phyloP scores from a whole-genome alignment of 1,139 yeast species.

The Debaryomycetaceae sp. region DNA sequence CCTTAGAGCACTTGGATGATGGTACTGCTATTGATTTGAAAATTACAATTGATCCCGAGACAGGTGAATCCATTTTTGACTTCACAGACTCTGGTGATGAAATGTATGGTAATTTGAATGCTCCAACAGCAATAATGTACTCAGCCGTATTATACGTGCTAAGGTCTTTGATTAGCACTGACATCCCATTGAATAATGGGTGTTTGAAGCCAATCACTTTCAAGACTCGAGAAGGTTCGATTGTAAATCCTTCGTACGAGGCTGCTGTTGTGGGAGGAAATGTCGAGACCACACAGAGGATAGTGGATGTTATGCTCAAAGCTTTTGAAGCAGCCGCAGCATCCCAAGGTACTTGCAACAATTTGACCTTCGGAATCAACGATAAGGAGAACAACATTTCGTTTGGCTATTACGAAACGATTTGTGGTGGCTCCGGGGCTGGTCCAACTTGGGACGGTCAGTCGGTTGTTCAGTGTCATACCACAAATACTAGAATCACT shows the following conservation, averaged over 20 bases:
- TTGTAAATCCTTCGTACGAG: constrained; percentile 66
- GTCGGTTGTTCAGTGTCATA: constrained; percentile 46
- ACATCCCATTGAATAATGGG: constrained; percentile 83
- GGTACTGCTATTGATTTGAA: constrained; percentile 40
- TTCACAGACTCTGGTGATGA: constrained; percentile 42
- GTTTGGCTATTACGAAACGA: constrained; percentile 48
- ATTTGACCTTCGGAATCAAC: constrained; percentile 45
- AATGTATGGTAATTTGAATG: constrained; percentile 43
- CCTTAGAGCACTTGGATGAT: constrained; percentile 41
- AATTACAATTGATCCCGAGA: constrained; percentile 29
- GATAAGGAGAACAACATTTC: constrained; percentile 33
- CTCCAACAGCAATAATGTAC: constrained; percentile 64
- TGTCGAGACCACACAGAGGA: constrained; percentile 82
- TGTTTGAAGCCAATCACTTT: constrained; percentile 70
- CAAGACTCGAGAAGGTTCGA: constrained; percentile 63
- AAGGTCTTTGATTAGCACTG: constrained; percentile 69
- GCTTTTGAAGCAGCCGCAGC: constrained; percentile 74
- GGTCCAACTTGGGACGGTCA: constrained; percentile 51
- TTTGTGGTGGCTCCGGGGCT: constrained; percentile 50
- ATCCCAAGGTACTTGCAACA: constrained; percentile 49
- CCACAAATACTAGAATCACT: constrained; percentile 48
- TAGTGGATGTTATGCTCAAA: constrained; percentile 72
- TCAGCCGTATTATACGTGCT: constrained; percentile 81
- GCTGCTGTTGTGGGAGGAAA: constrained; percentile 91
- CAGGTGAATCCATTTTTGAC: constrained; percentile 40